These are phyloP conservation scores for Evernia prunastri DNA, from an alignment of 495 filamentous ascomycete genomes.

Conservation along the genomic window DNA sequence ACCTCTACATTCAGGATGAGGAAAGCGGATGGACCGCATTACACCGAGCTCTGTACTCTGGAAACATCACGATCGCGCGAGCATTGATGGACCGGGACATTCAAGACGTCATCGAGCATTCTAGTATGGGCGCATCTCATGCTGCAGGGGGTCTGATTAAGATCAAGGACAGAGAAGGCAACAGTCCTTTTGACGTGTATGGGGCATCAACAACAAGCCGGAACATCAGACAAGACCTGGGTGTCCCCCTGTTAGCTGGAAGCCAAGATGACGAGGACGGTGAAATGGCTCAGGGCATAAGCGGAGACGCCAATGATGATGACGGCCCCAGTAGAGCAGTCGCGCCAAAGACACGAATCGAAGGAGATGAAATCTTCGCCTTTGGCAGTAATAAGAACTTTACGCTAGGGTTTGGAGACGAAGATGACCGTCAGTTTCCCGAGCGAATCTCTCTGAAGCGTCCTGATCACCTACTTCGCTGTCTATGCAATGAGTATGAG, in stretches of 20 bases:
- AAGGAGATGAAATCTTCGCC: conserved; percentile 81
- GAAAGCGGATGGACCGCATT: conserved; percentile 96
- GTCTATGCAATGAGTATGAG: conserved; percentile 59
- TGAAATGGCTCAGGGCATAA: conserved; percentile 36
- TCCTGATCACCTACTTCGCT: conserved; percentile 68
- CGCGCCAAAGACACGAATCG: conserved; percentile 36
- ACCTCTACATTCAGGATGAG: conserved; percentile 76
- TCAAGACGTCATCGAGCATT: conserved; percentile 52
- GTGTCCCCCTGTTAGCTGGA: conserved; percentile 17
- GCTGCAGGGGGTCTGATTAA: conserved; percentile 67
- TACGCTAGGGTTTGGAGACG: conserved; percentile 82
- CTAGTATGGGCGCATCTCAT: conserved; percentile 40
- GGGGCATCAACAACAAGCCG: conserved; percentile 68
- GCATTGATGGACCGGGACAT: conserved; percentile 70
- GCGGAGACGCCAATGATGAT: conserved; percentile 34
- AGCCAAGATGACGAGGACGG: conserved; percentile 35
- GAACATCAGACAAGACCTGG: conserved; percentile 35
- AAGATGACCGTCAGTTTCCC: conserved; percentile 88
- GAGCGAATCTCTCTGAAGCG: conserved; percentile 72
- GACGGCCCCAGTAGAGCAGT: conserved; percentile 24
- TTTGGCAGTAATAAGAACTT: conserved; percentile 96
- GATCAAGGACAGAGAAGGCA: conserved; percentile 90
- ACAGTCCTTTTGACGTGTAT: conserved; percentile 90
- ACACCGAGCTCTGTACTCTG: conserved; percentile 86
- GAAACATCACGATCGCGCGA: conserved; percentile 80